Percentiles rank a stretch among this genome's conserved stretches.
Conservation (phyloP, 495 filamentous ascomycete species). For the Aspergillus hancockii region DNA sequence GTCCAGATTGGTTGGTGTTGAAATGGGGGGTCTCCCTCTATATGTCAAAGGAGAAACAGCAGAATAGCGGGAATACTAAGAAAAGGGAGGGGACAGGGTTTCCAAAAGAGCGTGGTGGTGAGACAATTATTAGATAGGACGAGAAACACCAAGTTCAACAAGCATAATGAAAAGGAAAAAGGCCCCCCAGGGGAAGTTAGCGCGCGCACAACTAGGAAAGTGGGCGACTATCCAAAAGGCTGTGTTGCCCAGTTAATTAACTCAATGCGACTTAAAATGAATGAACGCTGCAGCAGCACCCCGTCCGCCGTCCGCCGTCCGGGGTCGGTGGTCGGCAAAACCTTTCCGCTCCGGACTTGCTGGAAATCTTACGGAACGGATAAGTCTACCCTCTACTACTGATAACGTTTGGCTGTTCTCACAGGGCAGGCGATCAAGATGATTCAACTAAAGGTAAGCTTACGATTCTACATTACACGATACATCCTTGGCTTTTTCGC, state of each 20-base stretch:
- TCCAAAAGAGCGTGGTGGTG: slow-evolving; percentile 3
- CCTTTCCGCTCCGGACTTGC: slow-evolving; percentile 18
- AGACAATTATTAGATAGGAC: neutral
- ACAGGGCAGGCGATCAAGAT: slow-evolving; percentile 58
- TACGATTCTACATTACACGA: neutral
- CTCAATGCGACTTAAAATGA: neutral
- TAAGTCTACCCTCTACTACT: slow-evolving; percentile 2
- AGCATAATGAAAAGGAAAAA: slow-evolving; percentile 1
- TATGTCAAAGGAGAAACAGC: neutral
- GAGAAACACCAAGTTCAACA: neutral
- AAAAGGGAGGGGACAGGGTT: neutral
- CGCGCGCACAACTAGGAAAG: slow-evolving; percentile 8
- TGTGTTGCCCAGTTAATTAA: slow-evolving; percentile 14
- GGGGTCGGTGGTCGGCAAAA: slow-evolving; percentile 33
- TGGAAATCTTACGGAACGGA: slow-evolving; percentile 28
- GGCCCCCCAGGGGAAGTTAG: slow-evolving; percentile 16
- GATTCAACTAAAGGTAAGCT: slow-evolving; percentile 93
- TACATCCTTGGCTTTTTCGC: neutral
- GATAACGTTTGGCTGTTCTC: slow-evolving; percentile 6
- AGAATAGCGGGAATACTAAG: neutral
- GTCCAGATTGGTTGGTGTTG: neutral
- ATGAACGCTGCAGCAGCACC: slow-evolving; percentile 1
- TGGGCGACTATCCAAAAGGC: slow-evolving; percentile 7
- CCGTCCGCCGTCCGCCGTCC: slow-evolving; percentile 8
- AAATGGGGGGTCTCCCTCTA: neutral